phyloP scores from a whole-genome alignment of 805 yeast species.

The Lipomyces sp. region DNA sequence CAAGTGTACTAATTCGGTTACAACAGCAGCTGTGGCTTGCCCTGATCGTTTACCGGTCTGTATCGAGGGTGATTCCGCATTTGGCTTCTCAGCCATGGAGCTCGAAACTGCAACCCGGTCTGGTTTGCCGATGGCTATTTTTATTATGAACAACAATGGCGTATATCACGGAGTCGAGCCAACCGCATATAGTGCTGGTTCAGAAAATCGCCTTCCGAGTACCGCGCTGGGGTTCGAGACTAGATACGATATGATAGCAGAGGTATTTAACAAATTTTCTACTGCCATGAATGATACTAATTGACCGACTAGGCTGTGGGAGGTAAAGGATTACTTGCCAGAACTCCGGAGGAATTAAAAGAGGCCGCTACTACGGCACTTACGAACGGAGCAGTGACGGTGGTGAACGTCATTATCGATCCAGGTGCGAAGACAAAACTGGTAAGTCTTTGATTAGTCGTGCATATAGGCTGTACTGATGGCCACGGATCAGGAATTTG shows the following conservation, averaged over 20 bases:
- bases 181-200: conserved; percentile 39
- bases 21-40: conserved; percentile 30
- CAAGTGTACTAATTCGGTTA: not conserved
- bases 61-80: conserved; percentile 77
- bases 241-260: conserved; percentile 60
- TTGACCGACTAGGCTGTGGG: conserved; percentile 52
- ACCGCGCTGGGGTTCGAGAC: conserved; percentile 64
- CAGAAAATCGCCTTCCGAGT: conserved; percentile 52
- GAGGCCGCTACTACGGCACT: conserved; percentile 48
- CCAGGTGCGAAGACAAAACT: conserved; percentile 60
- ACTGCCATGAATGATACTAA: not conserved
- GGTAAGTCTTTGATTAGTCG: conserved; percentile 31
- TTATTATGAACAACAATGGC: conserved; percentile 76
- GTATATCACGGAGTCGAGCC: conserved; percentile 66
- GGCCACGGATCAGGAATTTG: conserved; percentile 49
- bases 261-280: conserved; percentile 33
- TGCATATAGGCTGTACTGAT: not conserved
- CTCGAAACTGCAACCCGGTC: conserved; percentile 69
- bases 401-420: conserved; percentile 66
- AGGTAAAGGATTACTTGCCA: conserved; percentile 56
- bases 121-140: conserved; percentile 57
- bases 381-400: conserved; percentile 47
- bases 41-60: conserved; percentile 54
- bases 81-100: conserved; percentile 75
- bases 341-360: conserved; percentile 50